Evolutionary conservation across 192 early-diverging fungal genomes (phyloP).

Genomic region (Umbelopsis isabellina): DNA sequence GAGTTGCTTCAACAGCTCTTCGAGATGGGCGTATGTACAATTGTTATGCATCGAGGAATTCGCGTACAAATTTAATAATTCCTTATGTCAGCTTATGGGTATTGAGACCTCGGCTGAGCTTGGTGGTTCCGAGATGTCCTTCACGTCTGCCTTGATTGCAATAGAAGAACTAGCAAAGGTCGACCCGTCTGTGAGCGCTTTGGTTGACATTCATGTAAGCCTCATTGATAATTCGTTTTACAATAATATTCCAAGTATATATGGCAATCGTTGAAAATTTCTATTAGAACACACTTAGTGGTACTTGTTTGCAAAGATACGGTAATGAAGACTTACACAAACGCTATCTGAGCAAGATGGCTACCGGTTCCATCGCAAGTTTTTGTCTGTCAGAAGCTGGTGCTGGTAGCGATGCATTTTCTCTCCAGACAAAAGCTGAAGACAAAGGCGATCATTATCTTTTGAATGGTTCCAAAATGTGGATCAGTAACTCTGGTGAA

Average conservation of each 20-base stretch:
- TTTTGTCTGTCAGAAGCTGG: conserved; percentile 79
- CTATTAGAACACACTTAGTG: conserved; percentile 88
- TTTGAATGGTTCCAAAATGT: conserved; percentile 88
- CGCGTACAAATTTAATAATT: background rate
- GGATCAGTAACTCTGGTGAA: conserved; percentile 93
- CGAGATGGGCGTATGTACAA: conserved; percentile 73
- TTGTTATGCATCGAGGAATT: background rate
- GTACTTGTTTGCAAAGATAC: conserved; percentile 86
- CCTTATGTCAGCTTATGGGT: conserved; percentile 74
- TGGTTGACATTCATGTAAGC: conserved; percentile 82
- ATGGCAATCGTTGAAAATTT: conserved; percentile 59
- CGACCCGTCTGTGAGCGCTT: conserved; percentile 85
- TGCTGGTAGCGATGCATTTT: conserved; percentile 93
- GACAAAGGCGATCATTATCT: conserved; percentile 89
- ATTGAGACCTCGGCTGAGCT: conserved; percentile 82
- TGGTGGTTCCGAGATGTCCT: conserved; percentile 80
- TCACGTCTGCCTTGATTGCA: conserved; percentile 77
- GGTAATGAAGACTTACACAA: conserved; percentile 71
- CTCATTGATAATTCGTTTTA: background rate
- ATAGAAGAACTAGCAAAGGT: conserved; percentile 94
- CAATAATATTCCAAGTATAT: conserved; percentile 58
- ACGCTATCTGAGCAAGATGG: conserved; percentile 81
- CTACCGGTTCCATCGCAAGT: conserved; percentile 60
- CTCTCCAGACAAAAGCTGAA: conserved; percentile 82
- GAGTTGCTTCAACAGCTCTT: conserved; percentile 80